These are phyloP conservation scores for Arachis hypogaea DNA, from an alignment of 306 rosid species.

Conservation along the genomic window DNA sequence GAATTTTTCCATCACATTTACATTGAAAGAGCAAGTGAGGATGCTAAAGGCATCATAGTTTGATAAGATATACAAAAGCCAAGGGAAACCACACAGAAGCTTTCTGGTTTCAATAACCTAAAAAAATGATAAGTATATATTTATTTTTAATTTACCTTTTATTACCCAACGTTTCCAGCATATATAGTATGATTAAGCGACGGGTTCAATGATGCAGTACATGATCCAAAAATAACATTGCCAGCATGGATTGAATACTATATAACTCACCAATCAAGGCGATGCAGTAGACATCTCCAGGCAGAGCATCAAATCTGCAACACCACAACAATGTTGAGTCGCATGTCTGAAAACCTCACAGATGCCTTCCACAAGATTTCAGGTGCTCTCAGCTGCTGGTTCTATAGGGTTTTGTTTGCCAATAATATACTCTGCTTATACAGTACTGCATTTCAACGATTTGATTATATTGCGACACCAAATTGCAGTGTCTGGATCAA, in stretches of 20 bases:
- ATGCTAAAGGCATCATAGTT: not conserved
- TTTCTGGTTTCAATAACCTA: not conserved
- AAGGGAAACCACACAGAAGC: not conserved
- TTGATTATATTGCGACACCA: conserved; percentile 83
- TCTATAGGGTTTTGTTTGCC: conserved; percentile 1
- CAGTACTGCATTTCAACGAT: conserved; percentile 46
- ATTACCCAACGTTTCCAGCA: conserved; percentile 21
- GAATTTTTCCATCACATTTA: conserved; percentile 12
- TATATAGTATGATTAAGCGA: conserved; percentile 11
- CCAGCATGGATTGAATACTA: conserved; percentile 15
- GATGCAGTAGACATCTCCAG: conserved; percentile 28
- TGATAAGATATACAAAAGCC: conserved; percentile 24
- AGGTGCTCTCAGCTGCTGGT: conserved; percentile 17
- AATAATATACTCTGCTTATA: conserved; percentile 36
- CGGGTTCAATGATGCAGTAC: conserved; percentile 16
- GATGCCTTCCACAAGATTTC: conserved; percentile 16
- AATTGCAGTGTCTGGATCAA: conserved; percentile 68
- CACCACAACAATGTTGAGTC: conserved; percentile 32
- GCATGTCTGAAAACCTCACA: conserved; percentile 20
- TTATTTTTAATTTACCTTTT: not conserved
- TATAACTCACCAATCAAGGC: conserved; percentile 28
- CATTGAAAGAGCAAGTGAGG: not conserved
- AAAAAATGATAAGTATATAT: conserved; percentile 9
- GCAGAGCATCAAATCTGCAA: conserved; percentile 32
- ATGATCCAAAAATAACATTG: conserved; percentile 32